These are phyloP conservation scores for Vaccinium macrocarpon DNA, from an alignment of 148 eudicot genomes.

Conservation along the genomic window DNA sequence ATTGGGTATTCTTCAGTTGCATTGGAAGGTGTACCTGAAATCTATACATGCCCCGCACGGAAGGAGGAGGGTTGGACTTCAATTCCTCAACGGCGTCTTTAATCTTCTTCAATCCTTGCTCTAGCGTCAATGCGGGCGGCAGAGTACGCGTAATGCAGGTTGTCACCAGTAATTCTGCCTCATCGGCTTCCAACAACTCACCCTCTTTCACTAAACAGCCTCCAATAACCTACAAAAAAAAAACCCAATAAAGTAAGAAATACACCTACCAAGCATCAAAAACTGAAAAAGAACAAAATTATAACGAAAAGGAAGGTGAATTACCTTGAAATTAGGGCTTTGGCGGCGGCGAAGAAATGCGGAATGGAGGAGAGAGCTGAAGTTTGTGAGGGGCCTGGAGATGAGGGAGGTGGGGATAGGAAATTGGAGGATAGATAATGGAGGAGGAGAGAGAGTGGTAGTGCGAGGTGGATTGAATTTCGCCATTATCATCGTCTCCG, in stretches of 20 bases:
- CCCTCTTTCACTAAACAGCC: constrained; percentile 13
- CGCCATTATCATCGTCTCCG: background rate
- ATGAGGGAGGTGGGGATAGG: constrained; percentile 1
- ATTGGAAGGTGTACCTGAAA: constrained; percentile 54
- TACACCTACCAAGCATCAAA: background rate
- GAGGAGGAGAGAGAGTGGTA: constrained; percentile 1
- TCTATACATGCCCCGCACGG: constrained; percentile 65
- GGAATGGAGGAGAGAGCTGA: background rate
- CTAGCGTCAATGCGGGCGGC: constrained; percentile 73
- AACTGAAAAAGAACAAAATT: background rate
- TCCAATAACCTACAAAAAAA: constrained; percentile 14
- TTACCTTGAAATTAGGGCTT: constrained; percentile 20
- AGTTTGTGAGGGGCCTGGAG: background rate
- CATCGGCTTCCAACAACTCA: constrained; percentile 27
- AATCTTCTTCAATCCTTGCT: constrained; percentile 62
- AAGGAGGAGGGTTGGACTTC: constrained; percentile 52
- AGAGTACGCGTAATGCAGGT: constrained; percentile 64
- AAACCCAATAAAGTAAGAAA: background rate
- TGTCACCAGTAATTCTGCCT: constrained; percentile 37
- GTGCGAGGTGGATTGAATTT: background rate
- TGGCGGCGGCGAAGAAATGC: constrained; percentile 10
- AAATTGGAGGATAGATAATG: constrained; percentile 5
- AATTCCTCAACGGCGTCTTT: constrained; percentile 56
- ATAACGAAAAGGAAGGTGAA: background rate
- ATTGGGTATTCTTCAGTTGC: background rate